These are phyloP conservation scores for Citrus cavaleriei DNA, from an alignment of 345 rosid species.

Conservation along the genomic window DNA sequence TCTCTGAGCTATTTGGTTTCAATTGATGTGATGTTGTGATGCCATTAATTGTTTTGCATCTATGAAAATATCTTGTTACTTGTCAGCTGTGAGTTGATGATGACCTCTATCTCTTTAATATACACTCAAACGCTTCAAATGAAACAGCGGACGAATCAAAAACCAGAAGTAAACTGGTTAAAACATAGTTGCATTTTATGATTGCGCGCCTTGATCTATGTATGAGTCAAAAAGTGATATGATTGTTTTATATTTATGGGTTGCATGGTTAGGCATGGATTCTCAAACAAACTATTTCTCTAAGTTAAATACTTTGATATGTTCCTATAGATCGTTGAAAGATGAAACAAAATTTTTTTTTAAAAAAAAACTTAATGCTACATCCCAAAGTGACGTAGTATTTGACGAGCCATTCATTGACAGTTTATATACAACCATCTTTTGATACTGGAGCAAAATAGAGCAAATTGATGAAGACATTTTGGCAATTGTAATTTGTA, in stretches of 20 bases:
- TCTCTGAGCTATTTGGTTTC: no score
- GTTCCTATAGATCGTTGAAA: no score
- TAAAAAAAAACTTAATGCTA: no score
- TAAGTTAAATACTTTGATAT: not conserved
- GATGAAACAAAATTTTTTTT: no score
- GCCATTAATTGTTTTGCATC: not conserved
- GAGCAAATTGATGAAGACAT: no score
- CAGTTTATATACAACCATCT: no score
- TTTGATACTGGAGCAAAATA: no score
- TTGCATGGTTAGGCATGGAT: conserved; percentile 5
- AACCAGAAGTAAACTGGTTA: not conserved
- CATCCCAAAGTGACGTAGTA: no score
- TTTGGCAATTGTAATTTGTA: no score
- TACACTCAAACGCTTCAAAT: not conserved
- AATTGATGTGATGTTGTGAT: not conserved
- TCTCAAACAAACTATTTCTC: not conserved
- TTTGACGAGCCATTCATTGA: no score
- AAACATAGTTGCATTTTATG: not conserved
- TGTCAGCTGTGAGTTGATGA: not conserved
- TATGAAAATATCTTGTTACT: not conserved
- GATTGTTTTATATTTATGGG: not conserved
- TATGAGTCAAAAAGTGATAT: not conserved
- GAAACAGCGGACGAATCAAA: not conserved
- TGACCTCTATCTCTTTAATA: not conserved
- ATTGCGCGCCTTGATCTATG: not conserved